Percentiles rank a stretch among this genome's conserved stretches.
These are phyloP conservation scores for Alternaria novae-zelandiae DNA, from an alignment of 2,329 filamentous ascomycete species.

Conservation along the genomic window DNA sequence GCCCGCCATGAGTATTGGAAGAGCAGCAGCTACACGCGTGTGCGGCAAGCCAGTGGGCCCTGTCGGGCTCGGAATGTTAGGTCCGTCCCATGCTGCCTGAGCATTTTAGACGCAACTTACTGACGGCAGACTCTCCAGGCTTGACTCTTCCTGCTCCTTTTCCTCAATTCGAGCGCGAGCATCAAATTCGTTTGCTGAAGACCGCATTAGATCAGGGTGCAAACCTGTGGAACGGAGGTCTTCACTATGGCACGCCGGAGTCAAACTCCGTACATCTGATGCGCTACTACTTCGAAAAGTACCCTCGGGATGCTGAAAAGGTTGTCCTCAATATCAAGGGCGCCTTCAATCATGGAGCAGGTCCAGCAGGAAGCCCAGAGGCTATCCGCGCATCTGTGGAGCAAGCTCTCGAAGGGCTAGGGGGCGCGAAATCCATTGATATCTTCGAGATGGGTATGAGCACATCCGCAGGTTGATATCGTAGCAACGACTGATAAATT, in stretches of 20 bases:
- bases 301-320: slow-evolving; percentile 54
- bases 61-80: slow-evolving; percentile 5
- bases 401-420: not conserved
- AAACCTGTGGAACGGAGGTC: slow-evolving; percentile 55
- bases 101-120: not conserved
- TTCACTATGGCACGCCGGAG: slow-evolving; percentile 50
- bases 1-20: not conserved
- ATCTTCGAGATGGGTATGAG: not conserved
- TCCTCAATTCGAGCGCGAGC: not conserved
- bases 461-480: not conserved
- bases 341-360: not conserved
- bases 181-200: slow-evolving; percentile 47
- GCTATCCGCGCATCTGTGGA: not conserved
- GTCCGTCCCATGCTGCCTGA: not conserved
- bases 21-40: not conserved
- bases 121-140: not conserved
- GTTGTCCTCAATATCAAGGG: slow-evolving; percentile 46
- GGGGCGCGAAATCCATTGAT: not conserved
- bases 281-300: slow-evolving; percentile 54
- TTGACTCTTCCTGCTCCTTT: not conserved
- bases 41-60: slow-evolving; percentile 3
- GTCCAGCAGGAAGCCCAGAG: not conserved
- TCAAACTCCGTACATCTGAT: slow-evolving; percentile 53
- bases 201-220: slow-evolving; percentile 42
- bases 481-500: not conserved